These are phyloP conservation scores for Xylaria sp. DNA, from an alignment of 2,329 filamentous ascomycete species.

Conservation along the genomic window DNA sequence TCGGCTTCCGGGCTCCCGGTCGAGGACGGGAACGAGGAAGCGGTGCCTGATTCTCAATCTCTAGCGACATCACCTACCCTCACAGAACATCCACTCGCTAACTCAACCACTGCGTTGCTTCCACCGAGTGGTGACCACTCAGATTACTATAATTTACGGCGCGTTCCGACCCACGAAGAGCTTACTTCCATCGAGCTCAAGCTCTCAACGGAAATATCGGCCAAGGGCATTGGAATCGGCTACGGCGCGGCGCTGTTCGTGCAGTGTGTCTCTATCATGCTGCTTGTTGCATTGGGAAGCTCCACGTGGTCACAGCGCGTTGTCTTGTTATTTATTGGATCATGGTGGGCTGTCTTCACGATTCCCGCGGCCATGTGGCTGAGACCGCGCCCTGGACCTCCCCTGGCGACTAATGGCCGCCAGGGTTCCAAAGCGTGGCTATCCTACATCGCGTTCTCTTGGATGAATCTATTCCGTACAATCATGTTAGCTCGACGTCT, in stretches of 20 bases:
- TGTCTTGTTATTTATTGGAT: constrained; percentile 85
- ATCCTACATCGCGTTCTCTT: constrained; percentile 83
- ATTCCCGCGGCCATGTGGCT: constrained; percentile 90
- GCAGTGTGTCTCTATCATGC: constrained; percentile 81
- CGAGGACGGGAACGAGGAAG: constrained; percentile 49
- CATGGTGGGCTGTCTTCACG: constrained; percentile 94
- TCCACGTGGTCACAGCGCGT: constrained; percentile 87
- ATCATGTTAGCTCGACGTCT: constrained; percentile 77
- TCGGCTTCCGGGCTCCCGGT: constrained; percentile 42
- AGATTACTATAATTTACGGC: constrained; percentile 52
- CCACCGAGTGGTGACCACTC: constrained; percentile 47
- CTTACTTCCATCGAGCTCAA: constrained; percentile 75
- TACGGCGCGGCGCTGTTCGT: constrained; percentile 88
- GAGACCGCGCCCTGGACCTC: constrained; percentile 87
- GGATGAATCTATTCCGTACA: constrained; percentile 86
- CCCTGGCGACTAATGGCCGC: constrained; percentile 64
- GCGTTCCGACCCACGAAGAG: constrained; percentile 58
- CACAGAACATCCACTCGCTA: constrained; percentile 48
- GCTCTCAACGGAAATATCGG: constrained; percentile 90
- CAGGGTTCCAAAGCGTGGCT: constrained; percentile 64
- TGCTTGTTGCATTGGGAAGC: constrained; percentile 78
- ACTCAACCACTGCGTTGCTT: constrained; percentile 62
- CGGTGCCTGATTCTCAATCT: constrained; percentile 52
- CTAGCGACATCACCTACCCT: constrained; percentile 51
- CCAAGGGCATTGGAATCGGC: constrained; percentile 91